Base-by-base conservation (phyloP, 2,329 filamentous ascomycete genomes). In the Xylaria sp. region DNA sequence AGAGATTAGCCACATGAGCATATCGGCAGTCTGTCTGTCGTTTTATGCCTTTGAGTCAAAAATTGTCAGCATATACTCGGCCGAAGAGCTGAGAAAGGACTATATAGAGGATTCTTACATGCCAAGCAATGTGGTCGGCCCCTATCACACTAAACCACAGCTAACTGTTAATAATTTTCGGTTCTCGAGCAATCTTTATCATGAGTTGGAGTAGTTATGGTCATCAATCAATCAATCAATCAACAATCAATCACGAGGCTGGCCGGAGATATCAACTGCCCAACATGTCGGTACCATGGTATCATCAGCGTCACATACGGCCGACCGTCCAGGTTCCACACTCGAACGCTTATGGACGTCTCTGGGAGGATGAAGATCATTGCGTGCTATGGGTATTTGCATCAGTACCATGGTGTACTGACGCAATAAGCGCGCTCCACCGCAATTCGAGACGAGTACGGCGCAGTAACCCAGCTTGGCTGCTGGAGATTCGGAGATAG, bases 11-110 rank as follows among this genome's bases (percentile, higher is more conserved):
- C 35, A 91, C 86, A 54, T 85, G 83, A 0, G 88, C 89, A 76
- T 92, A 92, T 73, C 81, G 82, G 75, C 90, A 93, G 65, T 84
- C 80, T 0, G 88, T 89, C 71, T 91, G 88, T 50, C 90, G 80
- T 74, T 92, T 92, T 68, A 91, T 86, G 72, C 88, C 88, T 80
- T 30, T 73, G 72, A 34, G 52, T 78, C 66, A 67, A 70, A 74
- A 46, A 51, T n/a, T 48, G 55, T 66, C 49, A 65, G 52, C 49
- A 59, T 53, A 44, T 49, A 52, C 60, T 51, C 30, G 42, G 50
- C 34, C 58, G 50, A 59, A 47, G 49, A 37, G 52, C 34, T 44
- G 54, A 39, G 42, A 39, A 8, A 54, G 18, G 49, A 51, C 49
- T 52, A 6, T 30, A 30, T 30, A 5, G 5, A 30, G 35, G 55